These are phyloP conservation scores for Colletotrichum orchidophilum DNA, from an alignment of 2,329 filamentous ascomycete genomes.

Conservation along the genomic window DNA sequence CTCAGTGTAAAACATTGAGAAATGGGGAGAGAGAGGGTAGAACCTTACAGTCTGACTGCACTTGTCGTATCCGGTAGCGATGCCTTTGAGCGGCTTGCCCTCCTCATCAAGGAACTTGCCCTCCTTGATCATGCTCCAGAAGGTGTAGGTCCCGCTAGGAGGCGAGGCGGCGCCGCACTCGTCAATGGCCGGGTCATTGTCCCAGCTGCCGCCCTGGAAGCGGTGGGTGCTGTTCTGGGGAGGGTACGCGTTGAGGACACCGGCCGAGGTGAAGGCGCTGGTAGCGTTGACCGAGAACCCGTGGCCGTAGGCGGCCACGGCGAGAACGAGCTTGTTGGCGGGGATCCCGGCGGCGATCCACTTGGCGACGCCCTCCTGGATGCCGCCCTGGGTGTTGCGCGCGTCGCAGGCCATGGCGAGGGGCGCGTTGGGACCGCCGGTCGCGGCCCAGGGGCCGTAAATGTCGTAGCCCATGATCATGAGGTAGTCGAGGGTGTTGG, in stretches of 20 bases:
- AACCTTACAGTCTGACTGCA: conserved; percentile 27
- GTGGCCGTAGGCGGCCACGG: conserved; percentile 28
- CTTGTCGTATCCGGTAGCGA: conserved; percentile 21
- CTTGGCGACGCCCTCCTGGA: conserved; percentile 26
- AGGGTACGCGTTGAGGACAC: conserved; percentile 27
- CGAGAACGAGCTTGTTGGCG: conserved; percentile 27
- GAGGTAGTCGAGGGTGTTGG: conserved; percentile 24
- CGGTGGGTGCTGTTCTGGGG: conserved; percentile 28
- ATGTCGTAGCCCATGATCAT: conserved; percentile 33
- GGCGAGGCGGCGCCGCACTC: conserved; percentile 26
- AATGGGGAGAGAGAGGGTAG: background rate
- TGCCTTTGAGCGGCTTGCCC: conserved; percentile 17
- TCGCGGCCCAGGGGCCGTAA: conserved; percentile 26
- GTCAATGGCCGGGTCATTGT: conserved; percentile 26
- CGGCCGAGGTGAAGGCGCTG: conserved; percentile 16
- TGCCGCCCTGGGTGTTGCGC: conserved; percentile 31
- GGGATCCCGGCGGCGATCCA: conserved; percentile 26
- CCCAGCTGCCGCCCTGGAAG: conserved; percentile 33
- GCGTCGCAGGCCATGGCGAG: conserved; percentile 19
- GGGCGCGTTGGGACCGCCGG: conserved; percentile 26
- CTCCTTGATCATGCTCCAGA: conserved; percentile 27
- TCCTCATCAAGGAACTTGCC: conserved; percentile 24
- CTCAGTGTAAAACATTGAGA: background rate
- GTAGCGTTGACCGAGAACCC: conserved; percentile 31
- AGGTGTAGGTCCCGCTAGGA: conserved; percentile 23